These are phyloP conservation scores for Flaveria sonorensis DNA, from an alignment of 129 eudicot genomes.

Conservation along the genomic window DNA sequence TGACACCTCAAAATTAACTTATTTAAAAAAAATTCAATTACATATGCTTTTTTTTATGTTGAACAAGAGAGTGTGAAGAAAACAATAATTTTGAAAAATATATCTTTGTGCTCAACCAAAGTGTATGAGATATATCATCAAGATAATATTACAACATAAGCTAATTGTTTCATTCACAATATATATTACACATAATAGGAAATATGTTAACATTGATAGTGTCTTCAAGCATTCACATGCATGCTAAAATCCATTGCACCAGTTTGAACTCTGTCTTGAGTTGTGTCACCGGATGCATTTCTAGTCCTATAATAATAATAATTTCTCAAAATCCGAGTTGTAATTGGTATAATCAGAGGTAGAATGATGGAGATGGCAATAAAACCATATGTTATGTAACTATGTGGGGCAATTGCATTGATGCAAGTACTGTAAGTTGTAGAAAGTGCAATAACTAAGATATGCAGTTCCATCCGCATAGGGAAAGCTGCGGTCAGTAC, in stretches of 20 bases:
- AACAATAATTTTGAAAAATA: too few species aligned
- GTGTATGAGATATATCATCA: background rate
- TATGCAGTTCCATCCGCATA: slow-evolving; percentile 34
- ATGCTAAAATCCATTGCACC: background rate
- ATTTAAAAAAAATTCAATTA: too few species aligned
- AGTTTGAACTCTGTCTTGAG: slow-evolving; percentile 9
- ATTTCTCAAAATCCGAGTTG: background rate
- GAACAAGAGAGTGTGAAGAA: too few species aligned
- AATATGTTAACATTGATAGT: background rate
- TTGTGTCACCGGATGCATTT: background rate
- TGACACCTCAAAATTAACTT: too few species aligned
- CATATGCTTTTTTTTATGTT: too few species aligned
- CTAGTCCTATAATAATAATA: background rate
- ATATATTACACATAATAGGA: too few species aligned
- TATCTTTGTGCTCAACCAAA: too few species aligned
- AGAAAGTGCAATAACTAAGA: slow-evolving; percentile 30
- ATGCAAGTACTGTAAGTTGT: slow-evolving; percentile 33
- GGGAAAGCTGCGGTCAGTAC: slow-evolving; percentile 44
- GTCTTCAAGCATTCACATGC: slow-evolving; percentile 1
- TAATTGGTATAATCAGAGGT: slow-evolving; percentile 24
- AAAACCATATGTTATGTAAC: slow-evolving; percentile 10
- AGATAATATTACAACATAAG: background rate
- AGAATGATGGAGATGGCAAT: slow-evolving; percentile 13
- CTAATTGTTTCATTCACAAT: background rate
- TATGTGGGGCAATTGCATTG: slow-evolving; percentile 35